Evolutionary conservation across 148 eudicot species (phyloP).

Genomic region (Silene conica): DNA sequence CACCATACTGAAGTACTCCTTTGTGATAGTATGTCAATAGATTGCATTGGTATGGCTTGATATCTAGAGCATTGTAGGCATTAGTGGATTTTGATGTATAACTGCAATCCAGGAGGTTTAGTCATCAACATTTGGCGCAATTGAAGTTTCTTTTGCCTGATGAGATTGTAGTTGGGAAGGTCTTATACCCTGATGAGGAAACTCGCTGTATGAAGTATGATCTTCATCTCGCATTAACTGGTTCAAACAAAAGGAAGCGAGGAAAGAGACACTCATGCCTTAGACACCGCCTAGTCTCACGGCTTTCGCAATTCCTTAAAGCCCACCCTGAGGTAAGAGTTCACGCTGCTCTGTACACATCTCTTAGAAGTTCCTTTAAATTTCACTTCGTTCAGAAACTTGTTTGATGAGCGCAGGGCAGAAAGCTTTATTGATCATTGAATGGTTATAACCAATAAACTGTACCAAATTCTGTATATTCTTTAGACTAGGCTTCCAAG

Average conservation of each 20-base stretch:
- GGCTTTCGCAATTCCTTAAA: conserved; percentile 44
- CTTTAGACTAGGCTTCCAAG: no score
- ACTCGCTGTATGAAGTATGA: conserved; percentile 73
- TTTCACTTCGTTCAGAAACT: background rate
- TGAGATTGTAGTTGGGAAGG: conserved; percentile 52
- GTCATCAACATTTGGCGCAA: conserved; percentile 68
- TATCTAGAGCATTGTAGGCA: background rate
- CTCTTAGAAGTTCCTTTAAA: background rate
- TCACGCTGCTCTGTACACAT: background rate
- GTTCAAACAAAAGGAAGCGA: conserved; percentile 33
- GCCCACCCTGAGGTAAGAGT: conserved; percentile 56
- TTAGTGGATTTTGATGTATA: conserved; percentile 6
- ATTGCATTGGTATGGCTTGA: background rate
- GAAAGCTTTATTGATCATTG: background rate
- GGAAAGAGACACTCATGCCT: conserved; percentile 26
- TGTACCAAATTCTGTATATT: no score
- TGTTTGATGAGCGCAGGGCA: background rate
- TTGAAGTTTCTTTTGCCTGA: conserved; percentile 79
- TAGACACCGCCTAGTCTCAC: conserved; percentile 45
- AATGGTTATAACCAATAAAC: no score
- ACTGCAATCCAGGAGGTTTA: conserved; percentile 58
- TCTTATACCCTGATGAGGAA: conserved; percentile 53
- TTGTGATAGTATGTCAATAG: no score
- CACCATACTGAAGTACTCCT: background rate
- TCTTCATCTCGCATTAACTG: conserved; percentile 48